A percentile compares a stretch with the other conserved stretches of the same genome.
Conservation (phyloP, 2,329 filamentous ascomycete species). For the Trichothecium sympodiale region DNA sequence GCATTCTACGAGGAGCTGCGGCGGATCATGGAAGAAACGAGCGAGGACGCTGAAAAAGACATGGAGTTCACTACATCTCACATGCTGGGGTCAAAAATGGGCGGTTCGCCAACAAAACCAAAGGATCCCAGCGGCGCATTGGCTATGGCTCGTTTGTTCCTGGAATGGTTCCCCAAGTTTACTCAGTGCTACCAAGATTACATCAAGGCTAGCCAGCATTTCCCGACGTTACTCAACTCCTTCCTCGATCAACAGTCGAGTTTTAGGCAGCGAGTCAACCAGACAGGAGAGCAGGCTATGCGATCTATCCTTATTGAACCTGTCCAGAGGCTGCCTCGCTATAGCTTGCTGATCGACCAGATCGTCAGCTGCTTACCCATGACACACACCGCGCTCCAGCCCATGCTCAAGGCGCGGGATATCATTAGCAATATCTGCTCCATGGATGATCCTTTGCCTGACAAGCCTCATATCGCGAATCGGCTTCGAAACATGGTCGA, state of each 20-base stretch:
- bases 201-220: slow-evolving; percentile 79
- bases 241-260: slow-evolving; percentile 75
- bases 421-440: slow-evolving; percentile 95
- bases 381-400: slow-evolving; percentile 72
- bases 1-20: slow-evolving; percentile 69
- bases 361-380: slow-evolving; percentile 80
- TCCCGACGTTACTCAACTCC: slow-evolving; percentile 67
- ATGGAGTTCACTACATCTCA: slow-evolving; percentile 48
- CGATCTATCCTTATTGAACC: slow-evolving; percentile 92
- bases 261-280: slow-evolving; percentile 68
- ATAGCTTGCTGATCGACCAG: slow-evolving; percentile 92
- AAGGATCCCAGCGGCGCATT: slow-evolving; percentile 70
- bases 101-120: slow-evolving; percentile 27
- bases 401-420: slow-evolving; percentile 79
- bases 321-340: slow-evolving; percentile 85
- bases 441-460: slow-evolving; percentile 60
- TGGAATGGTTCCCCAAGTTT: slow-evolving; percentile 91
- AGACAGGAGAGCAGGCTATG: slow-evolving; percentile 80
- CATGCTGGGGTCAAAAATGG: slow-evolving; percentile 30
- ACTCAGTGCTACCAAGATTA: slow-evolving; percentile 87
- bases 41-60: slow-evolving; percentile 67
- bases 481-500: slow-evolving; percentile 67
- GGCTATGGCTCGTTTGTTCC: slow-evolving; percentile 66
- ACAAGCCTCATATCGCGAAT: slow-evolving; percentile 63
- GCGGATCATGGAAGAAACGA: slow-evolving; percentile 68